Conservation (phyloP, 1,284 basidiomycete genomes). For the Trichosporon ovoides region DNA sequence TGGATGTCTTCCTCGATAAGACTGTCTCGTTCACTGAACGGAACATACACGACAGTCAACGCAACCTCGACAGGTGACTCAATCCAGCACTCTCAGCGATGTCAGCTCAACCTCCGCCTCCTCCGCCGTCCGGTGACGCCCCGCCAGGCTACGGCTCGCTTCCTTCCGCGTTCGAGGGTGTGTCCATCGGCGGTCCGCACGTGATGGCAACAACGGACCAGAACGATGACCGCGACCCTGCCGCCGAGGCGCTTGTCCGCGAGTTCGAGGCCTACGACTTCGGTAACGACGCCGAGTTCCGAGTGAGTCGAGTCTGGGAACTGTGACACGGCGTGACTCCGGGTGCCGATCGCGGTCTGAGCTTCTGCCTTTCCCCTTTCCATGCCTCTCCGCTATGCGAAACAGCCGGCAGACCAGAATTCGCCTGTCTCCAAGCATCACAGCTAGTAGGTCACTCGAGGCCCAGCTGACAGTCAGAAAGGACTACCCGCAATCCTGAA, state of each 20-base stretch:
- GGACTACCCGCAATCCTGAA: conserved; percentile 39
- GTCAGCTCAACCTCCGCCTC: background rate
- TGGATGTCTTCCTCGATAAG: background rate
- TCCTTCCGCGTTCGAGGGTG: background rate
- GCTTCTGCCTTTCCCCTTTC: too few species aligned
- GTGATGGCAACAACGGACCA: background rate
- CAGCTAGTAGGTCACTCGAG: too few species aligned
- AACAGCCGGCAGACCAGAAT: too few species aligned
- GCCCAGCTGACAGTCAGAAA: conserved; percentile 22
- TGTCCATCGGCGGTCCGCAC: background rate
- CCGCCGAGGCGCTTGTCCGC: conserved; percentile 1
- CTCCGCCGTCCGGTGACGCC: background rate
- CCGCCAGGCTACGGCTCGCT: background rate
- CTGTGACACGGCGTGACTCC: background rate
- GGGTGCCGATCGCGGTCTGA: background rate
- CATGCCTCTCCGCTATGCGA: too few species aligned
- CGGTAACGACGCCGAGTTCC: conserved; percentile 35
- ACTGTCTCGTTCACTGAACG: background rate
- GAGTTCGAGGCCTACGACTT: conserved; percentile 41
- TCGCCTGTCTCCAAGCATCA: too few species aligned
- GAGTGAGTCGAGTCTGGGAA: conserved; percentile 25
- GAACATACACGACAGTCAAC: background rate
- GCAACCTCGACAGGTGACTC: too few species aligned
- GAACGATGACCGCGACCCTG: background rate
- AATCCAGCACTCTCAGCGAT: background rate